Evolutionary conservation across 257 asterid genomes (phyloP), one percentile per base, ranked within the genome.

Genomic region (Handroanthus guayacan): DNA sequence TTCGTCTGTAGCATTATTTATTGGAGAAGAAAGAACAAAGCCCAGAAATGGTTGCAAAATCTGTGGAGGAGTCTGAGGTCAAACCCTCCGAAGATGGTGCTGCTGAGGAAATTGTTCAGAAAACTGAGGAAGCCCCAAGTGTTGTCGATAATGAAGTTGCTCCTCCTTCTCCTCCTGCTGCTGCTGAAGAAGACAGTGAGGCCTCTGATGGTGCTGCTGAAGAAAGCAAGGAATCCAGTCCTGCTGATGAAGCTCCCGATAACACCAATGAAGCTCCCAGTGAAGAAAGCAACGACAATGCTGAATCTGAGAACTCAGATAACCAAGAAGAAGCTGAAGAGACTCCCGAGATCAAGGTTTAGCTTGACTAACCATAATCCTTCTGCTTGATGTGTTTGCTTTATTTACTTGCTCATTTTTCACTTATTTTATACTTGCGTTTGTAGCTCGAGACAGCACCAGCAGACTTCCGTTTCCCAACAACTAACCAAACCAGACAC

Each of bases 401-500:
- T 36, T 69, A 14, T 78, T 71, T n/a, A 61, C 66, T 72, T 13
- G 1, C 47, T 10, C 39, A 13, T 56, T 62, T 36, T 55, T 12
- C 55, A 6, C 58, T 25, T 5, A 10, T 25, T 43, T 31, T 44
- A 20, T 72, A 12, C 76, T 37, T 11, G 25, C 67, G 16, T 48
- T 64, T 60, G 72, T 88, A 94, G 99, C 89, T 94, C 38, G 99
- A 94, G 89, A 92, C 97, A 16, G 97, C 99, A 44, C 99, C 97
- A 5, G 99, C 97, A 47, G 97, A 94, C 79, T 94, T 89, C 78
- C 98, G 98, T 63, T 94, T 94, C 83, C 98, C 98, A 18, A 94
- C 98, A 31, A 94, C 98, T 50, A 94, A 94, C 83, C 97, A 94
- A 89, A 84, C 95, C 45, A 89, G 98, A 81, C 98, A 94, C 78